Evolutionary conservation across 345 rosid species (phyloP), one percentile per base, ranked within the genome.

Genomic region (Carallia brachiata): DNA sequence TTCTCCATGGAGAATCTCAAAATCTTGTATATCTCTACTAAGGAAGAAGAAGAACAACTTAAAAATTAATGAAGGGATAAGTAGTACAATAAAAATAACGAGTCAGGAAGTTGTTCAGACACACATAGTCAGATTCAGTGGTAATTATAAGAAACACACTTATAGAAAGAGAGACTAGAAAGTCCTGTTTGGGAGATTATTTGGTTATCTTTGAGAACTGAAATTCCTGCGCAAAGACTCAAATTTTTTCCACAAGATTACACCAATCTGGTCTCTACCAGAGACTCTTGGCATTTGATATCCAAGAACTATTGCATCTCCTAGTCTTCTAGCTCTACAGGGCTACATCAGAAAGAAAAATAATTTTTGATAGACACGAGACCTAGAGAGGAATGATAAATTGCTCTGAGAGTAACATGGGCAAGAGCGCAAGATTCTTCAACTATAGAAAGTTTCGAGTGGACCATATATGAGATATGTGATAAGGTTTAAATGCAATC

Each of bases 241-340:
- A 95, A 74, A 32, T 4, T 32, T 76, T 84, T 87, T 94, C 95
- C 65, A 98, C 98, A 88, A 80, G 84, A 72, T 90, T 79, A 84
- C 92, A 95, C 98, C 98, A 95, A 78, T 95, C 99, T 18, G 99
- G 99, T 54, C 98, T 77, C 97, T 84, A 76, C 92, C 99, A 67
- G 97, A 87, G 69, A 78, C 87, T 80, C 99, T 88, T 78, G 92
- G 98, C 73, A 95, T 82, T 80, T 95, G 98, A 87, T 95, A 95
- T 37, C 98, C 98, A 69, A 95, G 92, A 78, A 95, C 73, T 67
- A 95, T 95, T 1, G 99, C 99, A 84, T 95, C 99, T 53, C 99
- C 92, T 81, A 95, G 73, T 84, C 98, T 90, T 85, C 99, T 86
- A 75, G 94, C 98, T 16, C 99, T 64, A 83, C 99, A 90, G 44